Percentiles rank a stretch among this genome's conserved stretches.
phyloP scores from a whole-genome alignment of 495 filamentous ascomycete species.

The Aspergillus nanangensis region DNA sequence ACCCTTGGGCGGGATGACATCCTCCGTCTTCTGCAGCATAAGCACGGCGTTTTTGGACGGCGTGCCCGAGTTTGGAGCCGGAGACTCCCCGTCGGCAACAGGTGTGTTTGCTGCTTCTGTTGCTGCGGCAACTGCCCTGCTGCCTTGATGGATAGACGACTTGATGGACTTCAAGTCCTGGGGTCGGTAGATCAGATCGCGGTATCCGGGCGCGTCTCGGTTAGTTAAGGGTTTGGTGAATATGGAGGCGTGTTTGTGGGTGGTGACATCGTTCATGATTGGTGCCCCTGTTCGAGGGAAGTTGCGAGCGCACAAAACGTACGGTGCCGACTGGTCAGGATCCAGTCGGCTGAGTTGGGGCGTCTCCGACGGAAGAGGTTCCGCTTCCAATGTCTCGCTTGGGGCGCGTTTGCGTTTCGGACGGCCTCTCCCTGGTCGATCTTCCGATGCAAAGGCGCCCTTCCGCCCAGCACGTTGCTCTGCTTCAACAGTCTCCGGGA shows the following conservation, averaged over 20 bases:
- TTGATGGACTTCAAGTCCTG: slow-evolving; percentile 88
- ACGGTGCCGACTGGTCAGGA: slow-evolving; percentile 47
- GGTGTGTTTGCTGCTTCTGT: slow-evolving; percentile 48
- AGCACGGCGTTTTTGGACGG: slow-evolving; percentile 37
- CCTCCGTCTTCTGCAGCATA: slow-evolving; percentile 61
- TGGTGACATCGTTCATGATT: slow-evolving; percentile 78
- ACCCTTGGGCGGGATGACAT: slow-evolving; percentile 78
- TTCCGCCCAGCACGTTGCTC: slow-evolving; percentile 43
- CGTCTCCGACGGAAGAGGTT: slow-evolving; percentile 22
- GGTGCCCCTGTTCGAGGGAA: slow-evolving; percentile 74
- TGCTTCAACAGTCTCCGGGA: slow-evolving; percentile 30
- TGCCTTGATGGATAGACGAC: slow-evolving; percentile 70
- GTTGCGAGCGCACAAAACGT: slow-evolving; percentile 67
- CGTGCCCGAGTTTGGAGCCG: slow-evolving; percentile 27
- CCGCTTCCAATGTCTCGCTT: slow-evolving; percentile 32
- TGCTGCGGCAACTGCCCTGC: slow-evolving; percentile 63
- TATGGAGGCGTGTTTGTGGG: slow-evolving; percentile 82
- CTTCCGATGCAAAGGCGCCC: slow-evolving; percentile 30
- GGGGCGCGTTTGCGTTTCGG: slow-evolving; percentile 37
- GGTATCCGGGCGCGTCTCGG: slow-evolving; percentile 81
- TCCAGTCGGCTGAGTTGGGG: slow-evolving; percentile 30
- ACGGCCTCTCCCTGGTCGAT: slow-evolving; percentile 24
- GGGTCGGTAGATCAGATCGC: slow-evolving; percentile 76
- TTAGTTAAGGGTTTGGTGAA: slow-evolving; percentile 83
- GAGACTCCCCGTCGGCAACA: slow-evolving; percentile 42